These are phyloP conservation scores for Juglanconis sp. DNA, from an alignment of 2,329 filamentous ascomycete genomes.

Conservation along the genomic window DNA sequence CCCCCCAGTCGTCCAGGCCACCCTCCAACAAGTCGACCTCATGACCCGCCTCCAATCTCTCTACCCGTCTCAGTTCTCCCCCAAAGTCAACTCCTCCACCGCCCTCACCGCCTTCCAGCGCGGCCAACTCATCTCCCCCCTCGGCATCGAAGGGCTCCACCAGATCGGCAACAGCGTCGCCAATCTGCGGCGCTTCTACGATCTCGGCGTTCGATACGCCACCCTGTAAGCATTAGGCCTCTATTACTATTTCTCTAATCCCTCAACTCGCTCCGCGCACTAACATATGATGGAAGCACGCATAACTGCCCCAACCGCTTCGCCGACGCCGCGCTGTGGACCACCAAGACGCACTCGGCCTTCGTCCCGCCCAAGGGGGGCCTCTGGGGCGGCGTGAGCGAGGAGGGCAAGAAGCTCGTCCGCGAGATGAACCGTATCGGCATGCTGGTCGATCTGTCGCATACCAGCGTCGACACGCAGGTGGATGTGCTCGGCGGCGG, in stretches of 20 bases:
- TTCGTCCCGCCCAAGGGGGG: constrained; percentile 45
- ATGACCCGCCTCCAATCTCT: constrained; percentile 59
- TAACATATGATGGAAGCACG: constrained; percentile 38
- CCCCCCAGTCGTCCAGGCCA: constrained; percentile 61
- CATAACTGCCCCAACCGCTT: constrained; percentile 93
- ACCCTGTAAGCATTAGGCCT: constrained; percentile 50
- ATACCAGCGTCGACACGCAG: constrained; percentile 78
- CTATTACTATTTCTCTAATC: too few species aligned
- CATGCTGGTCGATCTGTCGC: constrained; percentile 88
- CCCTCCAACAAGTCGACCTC: constrained; percentile 73
- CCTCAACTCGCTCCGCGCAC: too few species aligned
- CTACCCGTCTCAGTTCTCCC: constrained; percentile 70
- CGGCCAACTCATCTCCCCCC: constrained; percentile 69
- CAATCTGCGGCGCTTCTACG: constrained; percentile 72
- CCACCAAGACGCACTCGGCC: constrained; percentile 39
- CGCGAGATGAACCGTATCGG: constrained; percentile 92
- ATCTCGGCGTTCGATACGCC: constrained; percentile 79
- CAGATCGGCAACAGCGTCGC: constrained; percentile 84
- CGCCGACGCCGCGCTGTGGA: constrained; percentile 75
- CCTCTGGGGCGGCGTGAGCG: constrained; percentile 69
- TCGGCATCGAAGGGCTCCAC: constrained; percentile 84
- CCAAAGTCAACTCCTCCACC: constrained; percentile 54
- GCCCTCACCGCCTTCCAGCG: constrained; percentile 60
- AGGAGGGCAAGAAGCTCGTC: constrained; percentile 65
- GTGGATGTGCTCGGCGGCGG: constrained; percentile 69